Evolutionary conservation across 768 basidiomycete genomes (phyloP), one percentile per base, ranked within the genome.

Genomic region (Russula compacta): DNA sequence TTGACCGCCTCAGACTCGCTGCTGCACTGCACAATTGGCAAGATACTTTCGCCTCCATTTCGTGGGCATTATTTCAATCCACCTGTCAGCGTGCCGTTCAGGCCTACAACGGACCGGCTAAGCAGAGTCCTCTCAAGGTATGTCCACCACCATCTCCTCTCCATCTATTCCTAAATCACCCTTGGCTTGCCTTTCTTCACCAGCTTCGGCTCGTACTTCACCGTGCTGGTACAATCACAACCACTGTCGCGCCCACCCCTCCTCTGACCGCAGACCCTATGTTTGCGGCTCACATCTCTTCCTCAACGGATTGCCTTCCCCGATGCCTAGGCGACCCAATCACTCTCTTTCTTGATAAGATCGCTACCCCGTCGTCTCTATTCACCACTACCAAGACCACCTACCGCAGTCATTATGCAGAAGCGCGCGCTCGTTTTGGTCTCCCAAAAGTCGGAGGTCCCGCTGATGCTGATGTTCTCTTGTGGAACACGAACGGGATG

Each of bases 311-410:
- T 46, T 32, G 52, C 24, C 67, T 59, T 8, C 52, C 66, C 47
- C 68, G 50, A 50, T 48, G 66, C 40, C 68, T 58, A 15, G 68
- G 69, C 43, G 72, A 72, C 8, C 70, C 79, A 15, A 73, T 83
- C 55, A 72, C 72, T 32, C 65, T 91, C 51, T 74, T 74, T 52
- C 64, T 89, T 48, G 89, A 92, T 71, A 75, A 73, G 2, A 69
- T 76, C 60, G 71, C 81, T 12, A 85, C 84, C 1, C 70, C 77
- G 4, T 73, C 79, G 0, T 83, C 84, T 15, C 58, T 79, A 24
- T 86, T 84, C 68, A 86, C 86, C 0, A 67, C 71, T 21, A 84
- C 87, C 50, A 92, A 92, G 71, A 92, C 90, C 0, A 90, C 88
- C 2, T 60, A 75, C 42, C 80, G 89, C 50, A 60, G 69, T 7